A percentile compares a stretch with the other conserved stretches of the same genome.
Conservation (phyloP, 768 basidiomycete species). For the Tricholomella constricta region DNA sequence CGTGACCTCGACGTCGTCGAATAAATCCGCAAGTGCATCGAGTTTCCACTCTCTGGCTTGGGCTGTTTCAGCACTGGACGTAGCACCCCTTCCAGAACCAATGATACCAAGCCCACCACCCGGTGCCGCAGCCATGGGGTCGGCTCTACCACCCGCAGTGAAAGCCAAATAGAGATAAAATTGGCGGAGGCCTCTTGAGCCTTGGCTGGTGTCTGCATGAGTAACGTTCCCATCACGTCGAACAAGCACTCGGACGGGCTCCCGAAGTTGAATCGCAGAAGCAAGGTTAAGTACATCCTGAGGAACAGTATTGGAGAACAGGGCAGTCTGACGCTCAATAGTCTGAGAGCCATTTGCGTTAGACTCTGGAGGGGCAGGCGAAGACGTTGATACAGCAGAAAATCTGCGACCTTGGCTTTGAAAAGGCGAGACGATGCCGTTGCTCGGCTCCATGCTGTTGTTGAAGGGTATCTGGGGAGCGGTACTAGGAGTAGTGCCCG, state of each 20-base stretch:
- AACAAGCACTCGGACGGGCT: conserved; percentile 97
- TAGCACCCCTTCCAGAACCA: conserved; percentile 82
- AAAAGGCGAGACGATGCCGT: conserved; percentile 37
- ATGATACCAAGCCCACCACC: conserved; percentile 84
- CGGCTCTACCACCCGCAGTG: conserved; percentile 78
- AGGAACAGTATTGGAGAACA: conserved; percentile 98
- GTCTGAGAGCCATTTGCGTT: conserved; percentile 32
- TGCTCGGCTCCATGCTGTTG: conserved; percentile 46
- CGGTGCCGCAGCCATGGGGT: conserved; percentile 44
- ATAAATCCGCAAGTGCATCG: conserved; percentile 86
- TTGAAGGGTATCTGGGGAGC: conserved; percentile 45
- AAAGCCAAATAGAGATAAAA: conserved; percentile 97
- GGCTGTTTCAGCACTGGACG: conserved; percentile 74
- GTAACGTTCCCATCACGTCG: conserved; percentile 86
- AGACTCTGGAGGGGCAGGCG: conserved; percentile 43
- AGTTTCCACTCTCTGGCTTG: conserved; percentile 95
- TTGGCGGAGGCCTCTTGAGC: conserved; percentile 85
- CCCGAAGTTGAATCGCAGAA: conserved; percentile 87
- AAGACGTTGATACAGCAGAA: conserved; percentile 53
- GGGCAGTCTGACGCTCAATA: conserved; percentile 85
- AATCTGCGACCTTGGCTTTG: conserved; percentile 54
- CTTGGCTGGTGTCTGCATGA: conserved; percentile 62
- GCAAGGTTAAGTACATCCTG: conserved; percentile 98
- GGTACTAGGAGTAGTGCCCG: conserved; percentile 31
- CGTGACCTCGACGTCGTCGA: conserved; percentile 80